Evolutionary conservation across 108 stramenopile genomes (phyloP).

Genomic region (Discostella pseudostelligera): DNA sequence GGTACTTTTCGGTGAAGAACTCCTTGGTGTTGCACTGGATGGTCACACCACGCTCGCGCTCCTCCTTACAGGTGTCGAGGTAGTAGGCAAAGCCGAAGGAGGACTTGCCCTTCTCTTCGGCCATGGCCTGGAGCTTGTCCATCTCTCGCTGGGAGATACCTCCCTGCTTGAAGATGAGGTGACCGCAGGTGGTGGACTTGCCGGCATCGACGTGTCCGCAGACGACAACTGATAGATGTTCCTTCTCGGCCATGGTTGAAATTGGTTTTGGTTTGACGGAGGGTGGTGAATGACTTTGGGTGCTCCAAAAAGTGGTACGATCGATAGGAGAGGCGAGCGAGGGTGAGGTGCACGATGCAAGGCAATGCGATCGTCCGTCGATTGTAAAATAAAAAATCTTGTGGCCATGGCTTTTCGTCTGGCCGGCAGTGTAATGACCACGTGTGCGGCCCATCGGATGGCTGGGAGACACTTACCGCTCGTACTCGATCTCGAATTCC

Average conservation of each 20-base stretch:
- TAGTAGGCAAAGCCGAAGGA: constrained; percentile 84
- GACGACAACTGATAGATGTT: constrained; percentile 81
- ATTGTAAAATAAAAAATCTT: too few species aligned
- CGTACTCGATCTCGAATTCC: neutral
- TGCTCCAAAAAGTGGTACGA: too few species aligned
- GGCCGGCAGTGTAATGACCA: too few species aligned
- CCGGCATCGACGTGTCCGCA: constrained; percentile 89
- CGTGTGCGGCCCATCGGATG: neutral
- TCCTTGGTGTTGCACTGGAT: constrained; percentile 85
- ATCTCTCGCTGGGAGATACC: constrained; percentile 79
- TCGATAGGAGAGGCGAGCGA: too few species aligned
- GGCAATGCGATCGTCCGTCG: neutral
- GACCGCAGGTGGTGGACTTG: constrained; percentile 73
- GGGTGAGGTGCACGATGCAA: too few species aligned
- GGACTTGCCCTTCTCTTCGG: constrained; percentile 77
- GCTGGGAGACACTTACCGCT: constrained; percentile 7
- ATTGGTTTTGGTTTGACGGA: neutral
- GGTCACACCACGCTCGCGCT: constrained; percentile 78
- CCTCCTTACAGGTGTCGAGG: constrained; percentile 82
- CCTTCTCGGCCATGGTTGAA: constrained; percentile 34
- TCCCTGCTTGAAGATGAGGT: constrained; percentile 79
- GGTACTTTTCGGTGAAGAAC: constrained; percentile 81
- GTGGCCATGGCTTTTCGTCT: too few species aligned
- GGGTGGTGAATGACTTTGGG: too few species aligned
- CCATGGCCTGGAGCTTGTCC: constrained; percentile 67